Evolutionary conservation across 805 yeast genomes (phyloP).

Genomic region (Ogataea pini): DNA sequence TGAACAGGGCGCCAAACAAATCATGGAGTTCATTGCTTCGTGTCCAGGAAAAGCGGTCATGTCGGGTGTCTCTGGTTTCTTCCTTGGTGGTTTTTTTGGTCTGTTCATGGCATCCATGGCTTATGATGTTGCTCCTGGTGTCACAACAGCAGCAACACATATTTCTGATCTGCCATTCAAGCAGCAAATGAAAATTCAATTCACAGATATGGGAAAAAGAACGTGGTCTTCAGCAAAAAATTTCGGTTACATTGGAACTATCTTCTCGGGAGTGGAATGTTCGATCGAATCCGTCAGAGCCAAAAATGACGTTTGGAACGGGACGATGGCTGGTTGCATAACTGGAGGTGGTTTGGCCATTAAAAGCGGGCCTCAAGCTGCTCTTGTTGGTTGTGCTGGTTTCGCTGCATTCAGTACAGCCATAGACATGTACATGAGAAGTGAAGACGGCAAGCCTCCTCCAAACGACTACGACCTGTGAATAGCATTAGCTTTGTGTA

Average conservation of each 20-base stretch:
- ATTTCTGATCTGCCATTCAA: constrained; percentile 84
- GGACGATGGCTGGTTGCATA: constrained; percentile 89
- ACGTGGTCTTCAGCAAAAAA: constrained; percentile 89
- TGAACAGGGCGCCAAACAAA: constrained; percentile 79
- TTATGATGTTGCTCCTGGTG: constrained; percentile 76
- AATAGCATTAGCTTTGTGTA: constrained; percentile 6
- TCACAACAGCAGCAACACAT: constrained; percentile 43
- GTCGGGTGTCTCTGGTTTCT: constrained; percentile 93
- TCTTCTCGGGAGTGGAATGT: constrained; percentile 92
- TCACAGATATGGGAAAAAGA: constrained; percentile 87
- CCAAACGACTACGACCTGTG: constrained; percentile 75
- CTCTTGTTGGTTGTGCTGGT: constrained; percentile 91
- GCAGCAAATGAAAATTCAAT: constrained; percentile 90
- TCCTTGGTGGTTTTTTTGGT: constrained; percentile 93
- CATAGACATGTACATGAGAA: constrained; percentile 80
- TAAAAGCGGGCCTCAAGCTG: constrained; percentile 92
- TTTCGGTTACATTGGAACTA: constrained; percentile 90
- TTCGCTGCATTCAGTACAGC: constrained; percentile 95
- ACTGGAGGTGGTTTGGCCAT: constrained; percentile 96
- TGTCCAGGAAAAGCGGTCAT: constrained; percentile 93
- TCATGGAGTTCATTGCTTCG: constrained; percentile 83
- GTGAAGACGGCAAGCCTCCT: constrained; percentile 84
- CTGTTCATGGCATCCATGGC: constrained; percentile 90
- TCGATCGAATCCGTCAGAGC: constrained; percentile 83
- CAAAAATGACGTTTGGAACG: constrained; percentile 88